Conservation (phyloP, 352 stramenopile species). For the Saprolegnia parasitica region DNA sequence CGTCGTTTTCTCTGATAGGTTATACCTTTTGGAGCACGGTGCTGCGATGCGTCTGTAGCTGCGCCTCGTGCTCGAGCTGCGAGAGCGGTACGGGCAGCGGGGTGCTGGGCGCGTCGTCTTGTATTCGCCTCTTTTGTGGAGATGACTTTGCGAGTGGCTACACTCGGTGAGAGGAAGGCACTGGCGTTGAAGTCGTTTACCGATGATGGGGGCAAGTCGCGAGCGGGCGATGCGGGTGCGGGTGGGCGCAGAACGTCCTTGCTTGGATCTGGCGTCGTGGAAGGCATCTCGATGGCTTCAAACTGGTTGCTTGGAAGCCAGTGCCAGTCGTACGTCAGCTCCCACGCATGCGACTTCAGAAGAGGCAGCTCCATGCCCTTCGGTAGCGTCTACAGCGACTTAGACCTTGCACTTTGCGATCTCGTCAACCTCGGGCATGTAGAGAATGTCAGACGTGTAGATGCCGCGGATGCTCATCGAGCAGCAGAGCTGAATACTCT, state of each 20-base stretch:
- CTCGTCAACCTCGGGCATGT: slow-evolving; percentile 37
- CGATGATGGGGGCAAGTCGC: no score
- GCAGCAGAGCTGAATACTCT: slow-evolving; percentile 50
- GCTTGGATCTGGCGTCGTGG: no score
- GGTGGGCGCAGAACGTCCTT: no score
- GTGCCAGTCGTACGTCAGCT: slow-evolving; percentile 38
- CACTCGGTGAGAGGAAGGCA: no score
- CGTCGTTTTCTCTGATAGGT: neutral
- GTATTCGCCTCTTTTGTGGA: no score
- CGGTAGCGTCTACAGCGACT: slow-evolving; percentile 41
- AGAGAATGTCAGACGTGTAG: slow-evolving; percentile 49
- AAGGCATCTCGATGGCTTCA: no score
- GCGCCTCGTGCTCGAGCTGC: neutral
- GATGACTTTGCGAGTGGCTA: no score
- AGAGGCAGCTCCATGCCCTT: slow-evolving; percentile 35
- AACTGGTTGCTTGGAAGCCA: slow-evolving; percentile 25
- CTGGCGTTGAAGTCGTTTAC: no score
- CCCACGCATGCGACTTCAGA: slow-evolving; percentile 26
- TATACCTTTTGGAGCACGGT: slow-evolving; percentile 7
- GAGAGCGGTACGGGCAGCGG: no score
- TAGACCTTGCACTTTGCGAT: neutral
- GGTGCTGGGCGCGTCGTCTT: no score
- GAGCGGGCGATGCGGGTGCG: no score
- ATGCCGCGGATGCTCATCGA: slow-evolving; percentile 65
- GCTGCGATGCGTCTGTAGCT: neutral